These are phyloP conservation scores for Metschnikowia arizonensis DNA, from an alignment of 805 yeast species.

Conservation along the genomic window DNA sequence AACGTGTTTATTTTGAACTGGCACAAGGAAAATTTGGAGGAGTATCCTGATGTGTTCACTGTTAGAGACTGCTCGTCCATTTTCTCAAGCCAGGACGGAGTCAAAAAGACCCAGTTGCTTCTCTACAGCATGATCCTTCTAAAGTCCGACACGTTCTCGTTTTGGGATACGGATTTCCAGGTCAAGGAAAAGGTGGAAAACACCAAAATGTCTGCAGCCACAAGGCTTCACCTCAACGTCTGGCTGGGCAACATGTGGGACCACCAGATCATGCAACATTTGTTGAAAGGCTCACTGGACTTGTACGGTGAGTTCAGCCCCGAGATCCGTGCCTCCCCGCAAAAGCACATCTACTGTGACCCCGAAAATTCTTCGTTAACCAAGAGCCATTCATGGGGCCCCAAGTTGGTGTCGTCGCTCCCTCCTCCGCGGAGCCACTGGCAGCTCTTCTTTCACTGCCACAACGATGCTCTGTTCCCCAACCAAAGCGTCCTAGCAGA, in stretches of 20 bases:
- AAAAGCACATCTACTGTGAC: slow-evolving; percentile 11
- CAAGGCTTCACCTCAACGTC: slow-evolving; percentile 49
- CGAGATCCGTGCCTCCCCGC: slow-evolving; percentile 4
- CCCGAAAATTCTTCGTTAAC: slow-evolving; percentile 15
- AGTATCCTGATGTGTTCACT: slow-evolving; percentile 11
- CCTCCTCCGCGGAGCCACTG: slow-evolving; percentile 51
- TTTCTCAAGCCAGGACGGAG: slow-evolving; percentile 11
- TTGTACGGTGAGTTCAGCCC: slow-evolving; percentile 8
- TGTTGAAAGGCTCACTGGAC: slow-evolving; percentile 9
- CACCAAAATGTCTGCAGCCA: slow-evolving; percentile 76
- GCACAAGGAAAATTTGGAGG: slow-evolving; percentile 1
- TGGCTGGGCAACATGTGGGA: slow-evolving; percentile 88
- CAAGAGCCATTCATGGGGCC: not conserved
- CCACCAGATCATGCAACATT: slow-evolving; percentile 40
- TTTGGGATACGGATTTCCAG: slow-evolving; percentile 65
- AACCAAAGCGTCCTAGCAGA: slow-evolving; percentile 33
- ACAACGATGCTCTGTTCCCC: slow-evolving; percentile 57
- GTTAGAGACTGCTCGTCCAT: slow-evolving; percentile 12
- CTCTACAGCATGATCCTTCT: slow-evolving; percentile 9
- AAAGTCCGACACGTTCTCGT: slow-evolving; percentile 11
- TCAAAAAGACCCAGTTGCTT: slow-evolving; percentile 20
- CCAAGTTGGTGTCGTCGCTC: slow-evolving; percentile 16
- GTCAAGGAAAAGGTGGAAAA: slow-evolving; percentile 80
- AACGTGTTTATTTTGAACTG: slow-evolving; percentile 22
- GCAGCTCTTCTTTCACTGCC: slow-evolving; percentile 55